These are phyloP conservation scores for Rutstroemia sp. DNA, from an alignment of 2,329 filamentous ascomycete genomes.

Conservation along the genomic window DNA sequence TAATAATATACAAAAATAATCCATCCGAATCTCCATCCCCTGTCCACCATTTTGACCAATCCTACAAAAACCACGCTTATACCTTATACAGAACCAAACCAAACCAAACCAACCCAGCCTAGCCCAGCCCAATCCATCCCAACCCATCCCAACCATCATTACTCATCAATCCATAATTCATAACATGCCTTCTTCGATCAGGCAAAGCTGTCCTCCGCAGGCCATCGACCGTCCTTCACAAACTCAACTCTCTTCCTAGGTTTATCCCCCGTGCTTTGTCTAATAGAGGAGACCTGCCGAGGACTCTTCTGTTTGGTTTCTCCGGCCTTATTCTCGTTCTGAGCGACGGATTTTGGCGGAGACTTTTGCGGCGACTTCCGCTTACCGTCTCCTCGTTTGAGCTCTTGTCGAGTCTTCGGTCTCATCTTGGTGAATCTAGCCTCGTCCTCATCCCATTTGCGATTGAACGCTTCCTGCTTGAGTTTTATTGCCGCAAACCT, in stretches of 20 bases:
- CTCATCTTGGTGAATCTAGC: no score
- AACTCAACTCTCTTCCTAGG: not conserved
- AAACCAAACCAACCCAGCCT: slow-evolving; percentile 11
- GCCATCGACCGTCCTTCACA: slow-evolving; percentile 17
- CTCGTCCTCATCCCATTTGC: no score
- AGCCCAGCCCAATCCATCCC: slow-evolving; percentile 9
- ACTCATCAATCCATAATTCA: slow-evolving; percentile 13
- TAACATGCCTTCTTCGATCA: slow-evolving; percentile 10
- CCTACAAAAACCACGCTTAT: slow-evolving; percentile 4
- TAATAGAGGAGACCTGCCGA: not conserved
- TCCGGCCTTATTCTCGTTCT: not conserved
- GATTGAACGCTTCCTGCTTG: not conserved
- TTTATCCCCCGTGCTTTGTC: not conserved
- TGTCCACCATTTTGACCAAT: not conserved
- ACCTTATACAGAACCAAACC: slow-evolving; percentile 11
- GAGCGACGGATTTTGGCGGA: not conserved
- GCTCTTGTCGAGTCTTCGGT: no score
- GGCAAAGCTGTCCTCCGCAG: slow-evolving; percentile 28
- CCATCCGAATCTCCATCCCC: not conserved
- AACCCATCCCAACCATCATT: slow-evolving; percentile 12
- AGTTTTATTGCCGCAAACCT: not conserved
- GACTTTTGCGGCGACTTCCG: no score
- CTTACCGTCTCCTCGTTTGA: no score
- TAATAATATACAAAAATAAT: slow-evolving; percentile 10
- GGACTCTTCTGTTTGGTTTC: not conserved